Evolutionary conservation across 2,329 filamentous ascomycete species (phyloP), one percentile per base, ranked within the genome.

Genomic region (Alternaria incomplexa): DNA sequence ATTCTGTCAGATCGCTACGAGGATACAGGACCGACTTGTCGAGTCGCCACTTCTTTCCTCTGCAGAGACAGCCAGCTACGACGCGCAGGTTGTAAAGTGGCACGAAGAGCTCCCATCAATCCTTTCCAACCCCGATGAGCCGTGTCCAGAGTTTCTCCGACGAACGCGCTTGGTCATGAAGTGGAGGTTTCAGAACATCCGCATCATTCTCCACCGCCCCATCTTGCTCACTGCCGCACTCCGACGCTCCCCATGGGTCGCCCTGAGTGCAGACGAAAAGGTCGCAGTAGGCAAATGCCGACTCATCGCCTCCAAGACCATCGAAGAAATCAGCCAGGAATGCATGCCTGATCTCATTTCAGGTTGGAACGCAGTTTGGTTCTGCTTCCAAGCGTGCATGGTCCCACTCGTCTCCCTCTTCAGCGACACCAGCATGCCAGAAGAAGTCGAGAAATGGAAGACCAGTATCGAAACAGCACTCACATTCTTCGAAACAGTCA

Each of bases 341-440:
- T 93, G 90, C 81, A 87, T 87, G 48, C 86, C 88, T 48, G 91
- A 92, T 74, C 88, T 93, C 73, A 91, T 94, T 81, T 88, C 88
- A 0, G 91, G 91, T 9, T 94, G 91, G 91, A 92, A 93, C 75
- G 91, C 90, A 0, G 91, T 92, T 3, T 93, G 91, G 91, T 90
- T 93, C 79, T 86, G 92, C 62, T 94, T 93, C 80, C 91, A 94
- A 77, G 91, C 91, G 0, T 88, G 88, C 66, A 92, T 94, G 89
- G 89, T 94, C 9, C 91, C 91, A 0, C 85, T 95, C 1, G 86
- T 95, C 11, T 90, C 88, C 22, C 83, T 94, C 12, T 93, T 93
- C 76, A 90, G 88, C 83, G 89, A 93, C 74, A 83, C 79, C 8
- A 74, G 75, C 72, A 74, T 77, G 51, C 75, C 76, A 3, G 78